phyloP scores from a whole-genome alignment of 2,329 filamentous ascomycete species.

The Fusarium sp. region DNA sequence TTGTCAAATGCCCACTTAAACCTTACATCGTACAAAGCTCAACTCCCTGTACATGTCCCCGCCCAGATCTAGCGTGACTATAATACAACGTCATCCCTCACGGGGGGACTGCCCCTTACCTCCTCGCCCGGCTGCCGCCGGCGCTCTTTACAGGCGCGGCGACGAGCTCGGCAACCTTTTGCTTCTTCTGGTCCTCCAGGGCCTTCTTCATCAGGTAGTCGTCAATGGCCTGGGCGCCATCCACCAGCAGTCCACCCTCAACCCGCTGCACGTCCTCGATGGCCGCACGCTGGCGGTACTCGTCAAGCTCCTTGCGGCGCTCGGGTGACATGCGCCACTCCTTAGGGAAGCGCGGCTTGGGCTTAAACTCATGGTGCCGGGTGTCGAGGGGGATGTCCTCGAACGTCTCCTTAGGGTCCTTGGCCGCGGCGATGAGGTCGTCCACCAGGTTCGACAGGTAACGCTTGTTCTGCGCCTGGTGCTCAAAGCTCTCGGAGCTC shows the following conservation, averaged over 20 bases:
- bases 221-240: slow-evolving; percentile 65
- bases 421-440: slow-evolving; percentile 79
- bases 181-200: slow-evolving; percentile 50
- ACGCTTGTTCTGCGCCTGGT: slow-evolving; percentile 96
- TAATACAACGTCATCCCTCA: slow-evolving; percentile 40
- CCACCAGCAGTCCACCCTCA: slow-evolving; percentile 68
- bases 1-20: slow-evolving; percentile 36
- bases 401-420: slow-evolving; percentile 83
- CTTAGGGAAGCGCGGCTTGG: slow-evolving; percentile 78
- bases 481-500: slow-evolving; percentile 88
- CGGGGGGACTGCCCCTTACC: slow-evolving; percentile 17
- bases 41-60: slow-evolving; percentile 37
- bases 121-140: slow-evolving; percentile 38
- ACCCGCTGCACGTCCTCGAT: slow-evolving; percentile 66
- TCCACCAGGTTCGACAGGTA: slow-evolving; percentile 85
- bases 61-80: slow-evolving; percentile 36
- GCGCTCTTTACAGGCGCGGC: slow-evolving; percentile 36
- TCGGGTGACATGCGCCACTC: slow-evolving; percentile 84
- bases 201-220: slow-evolving; percentile 48
- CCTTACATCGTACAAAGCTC: slow-evolving; percentile 44
- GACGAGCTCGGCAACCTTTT: slow-evolving; percentile 49
- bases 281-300: slow-evolving; percentile 64
- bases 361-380: slow-evolving; percentile 82
- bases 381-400: slow-evolving; percentile 91
- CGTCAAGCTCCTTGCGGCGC: slow-evolving; percentile 74